Base-by-base conservation (phyloP, 306 rosid species). In the Castanospermum australe region DNA sequence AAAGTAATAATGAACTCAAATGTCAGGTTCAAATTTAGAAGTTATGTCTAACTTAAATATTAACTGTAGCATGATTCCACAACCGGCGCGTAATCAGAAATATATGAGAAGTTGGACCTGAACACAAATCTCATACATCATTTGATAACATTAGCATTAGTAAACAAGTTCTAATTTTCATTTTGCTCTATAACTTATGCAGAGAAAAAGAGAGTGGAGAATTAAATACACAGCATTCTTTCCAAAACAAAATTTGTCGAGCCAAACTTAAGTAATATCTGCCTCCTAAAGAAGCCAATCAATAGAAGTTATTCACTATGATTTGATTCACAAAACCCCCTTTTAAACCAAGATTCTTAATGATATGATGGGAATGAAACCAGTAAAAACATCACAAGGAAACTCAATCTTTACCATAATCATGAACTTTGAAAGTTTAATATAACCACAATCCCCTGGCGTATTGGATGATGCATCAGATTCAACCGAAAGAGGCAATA, bases 21-120 rank as follows among this genome's bases (percentile, higher is more conserved):
- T 20, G 45, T 17, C 61, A 47, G 50, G 25, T 62, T 30, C 57
- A 59, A 71, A 21, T 38, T 47, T 20, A 14, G 32, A 72, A 50
- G 64, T 32, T 10, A 12, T 20, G 18, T 15, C 36, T 12, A 0
- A 14, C 39, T n/a, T 24, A 6, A 38, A 17, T 11, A 41, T 57
- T 24, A 0, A 67, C 73, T 6, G n/a, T 15, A 69, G 44, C 75
- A 28, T 47, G 28, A 6, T 42, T 33, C 20, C 8, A 13, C 67
- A 61, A n/a, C 51, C 51, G 32, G 60, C 35, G 62, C 48, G n/a
- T 22, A 36, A 77, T 63, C 74, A 77, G 45, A 51, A 30, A 64
- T 67, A 72, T 9, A n/a, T n/a, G n/a, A 17, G 12, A 71, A 50
- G 67, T 41, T 39, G 70, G 47, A 60, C n/a, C 61, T n/a, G 2